These are phyloP conservation scores for Dactylorhiza incarnata DNA, from an alignment of 106 monocot genomes.

Conservation along the genomic window DNA sequence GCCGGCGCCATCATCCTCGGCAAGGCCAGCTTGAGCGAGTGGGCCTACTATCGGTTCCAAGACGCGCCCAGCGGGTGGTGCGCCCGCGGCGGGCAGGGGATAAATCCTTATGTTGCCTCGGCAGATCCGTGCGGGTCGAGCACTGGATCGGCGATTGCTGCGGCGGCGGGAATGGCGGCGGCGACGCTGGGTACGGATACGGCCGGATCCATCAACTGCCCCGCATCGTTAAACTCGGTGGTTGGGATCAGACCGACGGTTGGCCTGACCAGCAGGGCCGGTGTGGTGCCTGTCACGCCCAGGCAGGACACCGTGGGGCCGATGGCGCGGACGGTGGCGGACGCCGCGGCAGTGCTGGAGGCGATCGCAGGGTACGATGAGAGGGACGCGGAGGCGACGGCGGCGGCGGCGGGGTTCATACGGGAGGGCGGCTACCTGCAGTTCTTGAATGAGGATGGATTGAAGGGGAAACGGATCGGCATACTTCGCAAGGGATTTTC, in stretches of 20 bases:
- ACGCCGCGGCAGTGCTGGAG: conserved; percentile 55
- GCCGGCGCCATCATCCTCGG: conserved; percentile 62
- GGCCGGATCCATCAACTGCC: conserved; percentile 71
- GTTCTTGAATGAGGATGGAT: conserved; percentile 46
- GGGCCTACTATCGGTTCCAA: conserved; percentile 32
- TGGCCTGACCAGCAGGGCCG: conserved; percentile 67
- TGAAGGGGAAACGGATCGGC: conserved; percentile 64
- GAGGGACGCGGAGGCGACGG: conserved; percentile 45
- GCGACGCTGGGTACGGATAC: conserved; percentile 71
- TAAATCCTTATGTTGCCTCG: conserved; percentile 19
- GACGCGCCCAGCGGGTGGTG: conserved; percentile 39
- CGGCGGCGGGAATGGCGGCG: conserved; percentile 53
- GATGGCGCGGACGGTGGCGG: conserved; percentile 8
- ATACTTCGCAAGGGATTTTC: conserved; percentile 47
- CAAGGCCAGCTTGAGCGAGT: conserved; percentile 73
- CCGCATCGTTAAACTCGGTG: conserved; percentile 42
- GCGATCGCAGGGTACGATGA: conserved; percentile 60
- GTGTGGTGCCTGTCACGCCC: conserved; percentile 53
- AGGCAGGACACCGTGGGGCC: conserved; percentile 25
- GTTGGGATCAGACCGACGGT: conserved; percentile 82
- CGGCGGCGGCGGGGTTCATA: conserved; percentile 30
- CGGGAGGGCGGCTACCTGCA: conserved; percentile 52
- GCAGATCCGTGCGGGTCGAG: conserved; percentile 64
- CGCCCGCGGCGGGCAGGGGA: conserved; percentile 54
- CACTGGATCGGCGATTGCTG: conserved; percentile 77